Evolutionary conservation across 371 early-diverging fungal species (phyloP).

Genomic region (Umbelopsis sp.): DNA sequence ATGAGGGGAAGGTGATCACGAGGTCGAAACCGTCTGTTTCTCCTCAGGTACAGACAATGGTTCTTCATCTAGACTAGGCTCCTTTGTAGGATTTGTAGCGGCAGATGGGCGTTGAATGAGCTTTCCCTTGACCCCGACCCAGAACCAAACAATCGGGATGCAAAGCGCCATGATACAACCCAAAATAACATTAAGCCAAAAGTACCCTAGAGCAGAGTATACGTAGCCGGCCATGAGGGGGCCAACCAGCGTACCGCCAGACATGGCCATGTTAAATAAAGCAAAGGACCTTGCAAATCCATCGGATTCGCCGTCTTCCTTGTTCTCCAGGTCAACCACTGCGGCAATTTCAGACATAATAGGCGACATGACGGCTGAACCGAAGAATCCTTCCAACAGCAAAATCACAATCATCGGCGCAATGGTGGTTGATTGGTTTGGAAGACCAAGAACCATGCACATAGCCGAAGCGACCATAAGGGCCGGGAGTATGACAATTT

Average conservation of each 20-base stretch:
- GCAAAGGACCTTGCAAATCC: conserved; percentile 52
- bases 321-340: conserved; percentile 37
- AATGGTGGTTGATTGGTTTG: conserved; percentile 42
- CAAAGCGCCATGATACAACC: conserved; percentile 33
- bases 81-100: not conserved
- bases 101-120: not conserved
- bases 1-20: too few species aligned
- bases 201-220: conserved; percentile 42
- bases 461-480: conserved; percentile 43
- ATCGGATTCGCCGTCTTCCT: conserved; percentile 39
- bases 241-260: conserved; percentile 41
- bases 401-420: conserved; percentile 38
- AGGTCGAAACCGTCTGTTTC: too few species aligned
- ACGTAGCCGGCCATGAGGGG: conserved; percentile 46
- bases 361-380: conserved; percentile 45
- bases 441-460: conserved; percentile 40
- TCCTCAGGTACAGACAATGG: not conserved
- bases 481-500: conserved; percentile 48
- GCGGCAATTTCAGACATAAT: conserved; percentile 50
- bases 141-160: conserved; percentile 33
- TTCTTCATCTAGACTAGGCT: not conserved
- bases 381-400: conserved; percentile 46
- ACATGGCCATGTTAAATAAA: conserved; percentile 57
- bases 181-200: conserved; percentile 43
- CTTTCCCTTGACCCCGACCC: conserved; percentile 27